Evolutionary conservation across 148 eudicot species (phyloP).

Genomic region (Euryodendron excelsum): DNA sequence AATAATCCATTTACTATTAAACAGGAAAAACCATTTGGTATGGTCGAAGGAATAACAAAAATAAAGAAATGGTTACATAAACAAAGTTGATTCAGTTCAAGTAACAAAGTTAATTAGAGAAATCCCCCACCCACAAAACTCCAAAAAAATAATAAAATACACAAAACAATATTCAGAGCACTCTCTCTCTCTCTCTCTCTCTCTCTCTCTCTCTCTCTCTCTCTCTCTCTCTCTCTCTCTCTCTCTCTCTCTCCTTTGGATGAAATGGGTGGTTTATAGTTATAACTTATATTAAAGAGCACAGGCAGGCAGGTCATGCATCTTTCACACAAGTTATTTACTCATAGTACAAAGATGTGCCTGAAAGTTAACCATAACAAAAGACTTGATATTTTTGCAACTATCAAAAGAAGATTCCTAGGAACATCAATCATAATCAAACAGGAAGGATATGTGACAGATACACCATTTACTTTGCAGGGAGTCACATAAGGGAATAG

Average conservation of each 20-base stretch:
- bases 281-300: neutral
- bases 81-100: neutral
- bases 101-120: neutral
- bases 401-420: neutral
- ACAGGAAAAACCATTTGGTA: neutral
- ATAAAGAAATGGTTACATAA: no score
- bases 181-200: no score
- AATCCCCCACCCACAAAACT: neutral
- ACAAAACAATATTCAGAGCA: no score
- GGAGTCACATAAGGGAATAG: neutral
- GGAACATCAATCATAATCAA: neutral
- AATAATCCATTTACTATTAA: neutral
- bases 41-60: neutral
- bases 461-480: neutral
- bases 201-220: no score
- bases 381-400: neutral
- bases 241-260: neutral
- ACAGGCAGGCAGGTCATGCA: neutral
- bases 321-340: neutral
- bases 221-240: no score
- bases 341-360: neutral
- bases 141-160: neutral
- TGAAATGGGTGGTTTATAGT: neutral
- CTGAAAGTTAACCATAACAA: neutral
- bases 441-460: neutral